Evolutionary conservation across 805 yeast genomes (phyloP).

Genomic region (Yarrowia osloensis): DNA sequence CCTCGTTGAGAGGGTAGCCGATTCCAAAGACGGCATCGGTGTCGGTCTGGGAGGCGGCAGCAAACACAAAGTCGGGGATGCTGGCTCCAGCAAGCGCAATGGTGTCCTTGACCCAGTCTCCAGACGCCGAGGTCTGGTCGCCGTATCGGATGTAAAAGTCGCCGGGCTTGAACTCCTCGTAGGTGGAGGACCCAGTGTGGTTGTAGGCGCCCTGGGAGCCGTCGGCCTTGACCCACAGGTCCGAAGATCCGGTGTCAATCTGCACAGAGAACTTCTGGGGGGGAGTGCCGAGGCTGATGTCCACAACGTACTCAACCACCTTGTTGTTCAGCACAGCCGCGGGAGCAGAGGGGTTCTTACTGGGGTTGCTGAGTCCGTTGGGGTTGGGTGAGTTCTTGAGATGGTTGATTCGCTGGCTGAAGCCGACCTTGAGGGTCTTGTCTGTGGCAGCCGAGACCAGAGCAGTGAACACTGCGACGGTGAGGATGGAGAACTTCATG

Average conservation of each 20-base stretch:
- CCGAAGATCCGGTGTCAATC: slow-evolving; percentile 71
- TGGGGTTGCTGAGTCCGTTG: not conserved
- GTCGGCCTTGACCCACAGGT: slow-evolving; percentile 53
- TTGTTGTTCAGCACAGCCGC: not conserved
- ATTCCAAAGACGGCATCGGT: slow-evolving; percentile 34
- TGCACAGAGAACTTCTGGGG: slow-evolving; percentile 54
- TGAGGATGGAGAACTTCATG: slow-evolving; percentile 1
- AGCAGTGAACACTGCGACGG: not conserved
- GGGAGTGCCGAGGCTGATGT: slow-evolving; percentile 55
- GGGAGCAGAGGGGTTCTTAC: not conserved
- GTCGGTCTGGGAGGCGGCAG: slow-evolving; percentile 17
- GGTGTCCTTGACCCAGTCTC: slow-evolving; percentile 62
- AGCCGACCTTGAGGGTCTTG: slow-evolving; percentile 7
- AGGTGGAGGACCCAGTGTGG: slow-evolving; percentile 35
- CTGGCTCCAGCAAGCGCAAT: slow-evolving; percentile 52
- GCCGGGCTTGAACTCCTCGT: slow-evolving; percentile 34
- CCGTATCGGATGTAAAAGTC: slow-evolving; percentile 39
- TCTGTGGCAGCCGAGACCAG: not conserved
- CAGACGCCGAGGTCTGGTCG: slow-evolving; percentile 47
- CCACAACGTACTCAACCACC: not conserved
- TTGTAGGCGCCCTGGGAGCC: slow-evolving; percentile 14
- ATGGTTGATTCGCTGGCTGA: not conserved
- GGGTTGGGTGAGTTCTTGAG: not conserved
- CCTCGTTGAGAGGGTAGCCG: slow-evolving; percentile 31
- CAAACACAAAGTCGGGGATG: slow-evolving; percentile 42